Conservation (phyloP, 176 grass and related monocot genomes). For the Pontederia crassipes region DNA sequence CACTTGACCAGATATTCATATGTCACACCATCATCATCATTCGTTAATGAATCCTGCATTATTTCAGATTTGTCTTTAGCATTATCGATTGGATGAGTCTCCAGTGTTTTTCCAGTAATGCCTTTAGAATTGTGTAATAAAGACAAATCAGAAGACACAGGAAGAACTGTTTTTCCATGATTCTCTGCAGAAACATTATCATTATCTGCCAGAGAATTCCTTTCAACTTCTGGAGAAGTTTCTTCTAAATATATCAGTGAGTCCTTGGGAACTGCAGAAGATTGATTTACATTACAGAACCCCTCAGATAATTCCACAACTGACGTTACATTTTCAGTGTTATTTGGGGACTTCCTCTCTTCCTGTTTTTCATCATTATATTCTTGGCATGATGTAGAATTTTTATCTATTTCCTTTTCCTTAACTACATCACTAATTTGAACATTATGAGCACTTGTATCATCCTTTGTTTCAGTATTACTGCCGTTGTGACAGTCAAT, state of each 20-base stretch:
- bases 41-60: conserved; percentile 21
- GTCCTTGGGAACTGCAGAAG: conserved; percentile 21
- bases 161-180: conserved; percentile 3
- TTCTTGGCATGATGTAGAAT: conserved; percentile 14
- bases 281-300: conserved; percentile 20
- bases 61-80: conserved; percentile 26
- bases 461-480: conserved; percentile 29
- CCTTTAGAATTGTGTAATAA: conserved; percentile 5
- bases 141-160: conserved; percentile 9
- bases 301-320: conserved; percentile 22
- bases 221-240: conserved; percentile 19
- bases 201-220: neutral
- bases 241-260: conserved; percentile 15
- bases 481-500: conserved; percentile 22
- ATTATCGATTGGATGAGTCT: conserved; percentile 27
- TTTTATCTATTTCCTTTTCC: conserved; percentile 26
- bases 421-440: conserved; percentile 28
- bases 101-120: neutral
- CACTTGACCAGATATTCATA: conserved; percentile 95
- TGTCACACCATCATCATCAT: conserved; percentile 16
- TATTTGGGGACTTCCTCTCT: conserved; percentile 15
- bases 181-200: conserved; percentile 18
- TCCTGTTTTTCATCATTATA: conserved; percentile 23
- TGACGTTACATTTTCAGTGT: conserved; percentile 22
- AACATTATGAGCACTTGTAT: conserved; percentile 11